phyloP scores from a whole-genome alignment of 495 filamentous ascomycete species.

The Xanthoparmelia taractica region DNA sequence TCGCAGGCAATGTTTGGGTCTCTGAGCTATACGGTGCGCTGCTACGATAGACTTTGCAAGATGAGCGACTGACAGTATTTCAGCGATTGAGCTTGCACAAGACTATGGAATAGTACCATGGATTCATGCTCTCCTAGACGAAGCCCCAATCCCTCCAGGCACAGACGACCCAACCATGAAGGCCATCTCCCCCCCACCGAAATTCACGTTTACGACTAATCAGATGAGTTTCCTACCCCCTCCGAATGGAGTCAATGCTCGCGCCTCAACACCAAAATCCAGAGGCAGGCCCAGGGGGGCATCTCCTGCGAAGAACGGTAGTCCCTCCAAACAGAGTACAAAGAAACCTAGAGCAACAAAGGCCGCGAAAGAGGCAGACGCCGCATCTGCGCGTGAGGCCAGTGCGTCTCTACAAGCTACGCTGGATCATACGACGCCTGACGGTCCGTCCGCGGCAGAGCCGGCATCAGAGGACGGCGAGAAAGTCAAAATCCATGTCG shows the following conservation, averaged over 20 bases:
- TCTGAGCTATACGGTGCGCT: constrained; percentile 64
- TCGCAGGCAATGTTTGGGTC: constrained; percentile 96
- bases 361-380: constrained; percentile 44
- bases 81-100: constrained; percentile 74
- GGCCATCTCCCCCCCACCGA: constrained; percentile 63
- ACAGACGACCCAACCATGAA: constrained; percentile 46
- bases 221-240: constrained; percentile 30
- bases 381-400: constrained; percentile 40
- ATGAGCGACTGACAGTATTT: constrained; percentile 18
- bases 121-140: constrained; percentile 84
- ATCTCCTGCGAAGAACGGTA: constrained; percentile 50
- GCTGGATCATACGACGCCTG: constrained; percentile 39
- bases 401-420: constrained; percentile 45
- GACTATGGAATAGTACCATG: constrained; percentile 78
- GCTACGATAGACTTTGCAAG: background rate
- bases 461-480: constrained; percentile 38
- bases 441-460: constrained; percentile 28
- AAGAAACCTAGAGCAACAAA: constrained; percentile 65
- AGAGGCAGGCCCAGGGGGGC: constrained; percentile 48
- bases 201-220: constrained; percentile 44
- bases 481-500: constrained; percentile 60
- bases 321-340: constrained; percentile 47
- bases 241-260: constrained; percentile 30
- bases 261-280: constrained; percentile 28
- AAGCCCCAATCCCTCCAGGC: constrained; percentile 55